phyloP scores from a whole-genome alignment of 148 eudicot species.

The Beta vulgaris region DNA sequence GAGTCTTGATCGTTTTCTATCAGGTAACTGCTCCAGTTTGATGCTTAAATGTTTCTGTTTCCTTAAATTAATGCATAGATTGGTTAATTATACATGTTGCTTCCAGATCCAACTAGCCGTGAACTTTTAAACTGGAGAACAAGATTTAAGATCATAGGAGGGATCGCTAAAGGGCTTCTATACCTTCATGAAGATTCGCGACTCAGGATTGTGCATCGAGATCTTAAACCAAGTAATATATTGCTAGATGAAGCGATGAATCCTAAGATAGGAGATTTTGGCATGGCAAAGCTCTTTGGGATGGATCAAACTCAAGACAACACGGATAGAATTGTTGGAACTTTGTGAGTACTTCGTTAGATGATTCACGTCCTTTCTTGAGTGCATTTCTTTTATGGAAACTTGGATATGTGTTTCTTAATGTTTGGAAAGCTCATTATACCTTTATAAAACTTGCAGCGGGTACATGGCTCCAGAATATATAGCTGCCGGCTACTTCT shows the following conservation, averaged over 20 bases:
- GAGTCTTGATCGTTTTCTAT: conserved; percentile 23
- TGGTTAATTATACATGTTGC: background rate
- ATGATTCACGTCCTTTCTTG: no score
- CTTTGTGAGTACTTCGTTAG: conserved; percentile 26
- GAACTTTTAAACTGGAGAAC: conserved; percentile 17
- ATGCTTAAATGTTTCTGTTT: background rate
- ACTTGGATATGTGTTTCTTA: no score
- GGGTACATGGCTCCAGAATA: no score
- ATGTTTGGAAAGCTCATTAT: no score
- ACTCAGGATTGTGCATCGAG: no score
- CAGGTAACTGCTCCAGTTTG: background rate
- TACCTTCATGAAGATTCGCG: no score
- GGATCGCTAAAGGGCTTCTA: conserved; percentile 20
- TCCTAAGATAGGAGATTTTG: conserved; percentile 34
- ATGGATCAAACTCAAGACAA: conserved; percentile 21
- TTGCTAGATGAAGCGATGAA: conserved; percentile 30
- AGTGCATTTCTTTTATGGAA: no score
- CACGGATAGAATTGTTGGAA: conserved; percentile 24
- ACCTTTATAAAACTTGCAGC: no score
- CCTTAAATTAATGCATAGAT: no score
- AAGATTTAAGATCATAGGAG: conserved; percentile 15
- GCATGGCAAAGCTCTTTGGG: conserved; percentile 30
- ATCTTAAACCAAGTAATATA: no score
- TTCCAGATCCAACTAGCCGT: conserved; percentile 18
- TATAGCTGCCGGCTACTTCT: conserved; percentile 24